Base-by-base conservation (phyloP, 2,329 filamentous ascomycete genomes). In the Cladosporium austrohemisphaericum region DNA sequence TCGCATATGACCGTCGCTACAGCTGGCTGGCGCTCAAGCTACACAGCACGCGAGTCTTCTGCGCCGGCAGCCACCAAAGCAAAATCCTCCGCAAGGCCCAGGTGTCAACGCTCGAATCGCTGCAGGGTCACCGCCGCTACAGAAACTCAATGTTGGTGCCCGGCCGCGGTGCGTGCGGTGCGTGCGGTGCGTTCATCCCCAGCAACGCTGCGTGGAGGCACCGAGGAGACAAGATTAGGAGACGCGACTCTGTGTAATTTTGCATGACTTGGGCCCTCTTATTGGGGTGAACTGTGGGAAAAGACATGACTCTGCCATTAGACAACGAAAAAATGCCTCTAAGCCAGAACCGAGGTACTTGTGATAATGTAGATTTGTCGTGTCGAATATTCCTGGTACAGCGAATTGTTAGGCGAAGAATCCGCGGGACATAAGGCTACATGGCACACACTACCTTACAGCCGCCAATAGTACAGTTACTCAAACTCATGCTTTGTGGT, bases 51-150 rank as follows among this genome's bases (percentile, higher is more conserved):
- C n/a, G n/a, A n/a, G n/a, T n/a, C n/a, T n/a, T n/a, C n/a, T n/a
- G n/a, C 43, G 29, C 31, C 23, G 16, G n/a, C 32, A 32, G 18
- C 26, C 20, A 10, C n/a, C 18, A 31, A 44, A 26, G 29, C 29
- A 35, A 25, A 45, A 25, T 25, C 38, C 45, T 35, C 46, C 46
- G 19, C 29, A 33, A 20, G 19, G 18, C 33, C 26, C 25, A 48
- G 26, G 19, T 49, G 38, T 49, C 46, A 49, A 41, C 31, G 41
- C 41, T 45, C n/a, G 41, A 20, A 32, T 26, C 22, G 46, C 37
- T 49, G 46, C 46, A 49, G 46, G 37, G 46, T 25, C 20, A 41
- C 14, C 20, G 16, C 46, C 26, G 23, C 44, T 47, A 47, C 44
- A 47, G 44, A 47, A 47, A 47, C 44, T 47, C 44, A 29, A 38